These are phyloP conservation scores for Sphaerostilbella broomeana DNA, from an alignment of 2,329 filamentous ascomycete genomes.

Conservation along the genomic window DNA sequence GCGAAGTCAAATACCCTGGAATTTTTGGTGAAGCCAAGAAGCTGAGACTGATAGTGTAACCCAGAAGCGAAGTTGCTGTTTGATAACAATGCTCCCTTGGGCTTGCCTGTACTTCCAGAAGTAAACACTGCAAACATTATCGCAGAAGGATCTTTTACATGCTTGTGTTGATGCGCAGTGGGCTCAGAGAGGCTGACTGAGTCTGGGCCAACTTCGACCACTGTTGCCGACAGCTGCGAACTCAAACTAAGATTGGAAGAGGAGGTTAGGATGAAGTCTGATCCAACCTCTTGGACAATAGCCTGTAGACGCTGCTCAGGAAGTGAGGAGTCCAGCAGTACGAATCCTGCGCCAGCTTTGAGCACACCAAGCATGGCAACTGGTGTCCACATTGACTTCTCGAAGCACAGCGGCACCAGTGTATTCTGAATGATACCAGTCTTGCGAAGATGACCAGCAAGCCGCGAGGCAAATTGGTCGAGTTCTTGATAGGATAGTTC, in stretches of 20 bases:
- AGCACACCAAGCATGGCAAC: slow-evolving; percentile 21
- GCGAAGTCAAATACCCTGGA: slow-evolving; percentile 9
- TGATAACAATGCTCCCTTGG: slow-evolving; percentile 7
- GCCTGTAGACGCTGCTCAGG: neutral
- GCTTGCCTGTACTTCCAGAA: slow-evolving; percentile 10
- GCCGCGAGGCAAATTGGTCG: slow-evolving; percentile 24
- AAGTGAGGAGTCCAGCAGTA: slow-evolving; percentile 14
- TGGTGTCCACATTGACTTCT: slow-evolving; percentile 19
- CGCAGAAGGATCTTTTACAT: too few relatives aligned
- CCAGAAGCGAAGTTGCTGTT: slow-evolving; percentile 3
- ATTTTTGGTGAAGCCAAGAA: slow-evolving; percentile 1
- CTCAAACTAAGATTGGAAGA: neutral
- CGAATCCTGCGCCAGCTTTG: slow-evolving; percentile 22
- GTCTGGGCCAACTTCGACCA: neutral
- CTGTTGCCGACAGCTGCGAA: neutral
- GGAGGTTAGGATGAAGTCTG: slow-evolving; percentile 2
- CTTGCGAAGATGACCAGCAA: slow-evolving; percentile 25
- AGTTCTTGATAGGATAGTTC: slow-evolving; percentile 1
- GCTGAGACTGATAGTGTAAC: neutral
- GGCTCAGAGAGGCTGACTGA: too few relatives aligned
- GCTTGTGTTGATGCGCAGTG: too few relatives aligned
- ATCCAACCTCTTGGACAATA: neutral
- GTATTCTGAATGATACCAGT: slow-evolving; percentile 20
- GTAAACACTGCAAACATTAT: slow-evolving; percentile 10
- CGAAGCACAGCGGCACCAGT: slow-evolving; percentile 25